phyloP scores from a whole-genome alignment of 768 basidiomycete species.

The Leccinellum rugosiceps region DNA sequence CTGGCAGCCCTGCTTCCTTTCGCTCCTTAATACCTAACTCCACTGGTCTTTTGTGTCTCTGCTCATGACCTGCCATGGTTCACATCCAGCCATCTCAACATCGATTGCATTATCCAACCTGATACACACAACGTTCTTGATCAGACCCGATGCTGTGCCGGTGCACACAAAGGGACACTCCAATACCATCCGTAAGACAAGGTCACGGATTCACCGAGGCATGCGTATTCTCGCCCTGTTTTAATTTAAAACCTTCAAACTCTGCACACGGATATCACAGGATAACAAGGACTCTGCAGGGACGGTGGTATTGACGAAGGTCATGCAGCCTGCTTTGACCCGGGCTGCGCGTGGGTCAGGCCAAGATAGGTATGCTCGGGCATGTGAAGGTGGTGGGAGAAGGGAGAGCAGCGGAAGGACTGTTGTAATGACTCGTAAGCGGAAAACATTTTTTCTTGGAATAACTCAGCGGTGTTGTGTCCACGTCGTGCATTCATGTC shows the following conservation, averaged over 20 bases:
- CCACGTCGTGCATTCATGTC: neutral
- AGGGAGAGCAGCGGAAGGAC: neutral
- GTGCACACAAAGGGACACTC: neutral
- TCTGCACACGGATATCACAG: neutral
- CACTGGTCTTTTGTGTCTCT: conserved; percentile 5
- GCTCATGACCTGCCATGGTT: conserved; percentile 2
- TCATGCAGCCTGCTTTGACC: neutral
- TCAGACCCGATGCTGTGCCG: neutral
- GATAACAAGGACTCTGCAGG: neutral
- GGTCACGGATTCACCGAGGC: neutral
- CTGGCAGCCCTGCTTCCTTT: conserved; percentile 5
- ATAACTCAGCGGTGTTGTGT: neutral
- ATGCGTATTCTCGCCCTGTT: neutral
- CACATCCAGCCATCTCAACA: neutral
- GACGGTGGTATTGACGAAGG: neutral
- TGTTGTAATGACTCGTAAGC: conserved; percentile 17
- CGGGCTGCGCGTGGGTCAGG: neutral
- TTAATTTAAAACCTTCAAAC: neutral
- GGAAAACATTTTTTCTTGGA: conserved; percentile 5
- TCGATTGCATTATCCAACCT: conserved; percentile 6
- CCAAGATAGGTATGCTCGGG: conserved; percentile 4
- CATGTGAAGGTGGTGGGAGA: neutral
- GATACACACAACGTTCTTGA: conserved; percentile 3
- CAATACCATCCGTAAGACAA: neutral
- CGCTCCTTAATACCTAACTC: conserved; percentile 6